These are phyloP conservation scores for Boletus tylopilopsis DNA, from an alignment of 768 basidiomycete species.

Conservation along the genomic window DNA sequence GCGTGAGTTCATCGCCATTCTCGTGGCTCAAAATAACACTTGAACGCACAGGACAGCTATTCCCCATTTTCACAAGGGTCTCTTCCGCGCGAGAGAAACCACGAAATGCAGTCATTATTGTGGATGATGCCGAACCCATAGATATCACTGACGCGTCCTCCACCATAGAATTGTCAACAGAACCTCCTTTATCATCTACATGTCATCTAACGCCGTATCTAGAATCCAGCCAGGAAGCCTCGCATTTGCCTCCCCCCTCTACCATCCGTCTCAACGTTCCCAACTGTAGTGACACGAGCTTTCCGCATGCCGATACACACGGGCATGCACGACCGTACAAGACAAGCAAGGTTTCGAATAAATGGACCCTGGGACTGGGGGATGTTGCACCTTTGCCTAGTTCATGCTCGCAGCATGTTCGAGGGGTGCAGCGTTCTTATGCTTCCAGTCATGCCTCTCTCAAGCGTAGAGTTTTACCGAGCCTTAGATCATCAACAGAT, in stretches of 20 bases:
- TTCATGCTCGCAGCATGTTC: constrained; percentile 54
- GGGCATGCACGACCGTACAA: background rate
- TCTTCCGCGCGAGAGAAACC: constrained; percentile 2
- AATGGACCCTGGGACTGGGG: constrained; percentile 1
- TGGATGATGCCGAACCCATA: constrained; percentile 17
- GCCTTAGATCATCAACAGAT: background rate
- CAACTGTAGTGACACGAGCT: constrained; percentile 4
- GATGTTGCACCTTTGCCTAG: constrained; percentile 45
- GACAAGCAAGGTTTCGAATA: constrained; percentile 1
- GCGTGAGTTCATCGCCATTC: constrained; percentile 8
- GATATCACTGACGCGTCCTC: constrained; percentile 19
- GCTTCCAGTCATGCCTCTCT: constrained; percentile 6
- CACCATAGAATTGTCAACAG: constrained; percentile 16
- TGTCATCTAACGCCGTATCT: constrained; percentile 8
- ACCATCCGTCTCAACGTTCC: background rate
- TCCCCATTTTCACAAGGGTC: constrained; percentile 23
- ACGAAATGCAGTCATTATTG: constrained; percentile 1
- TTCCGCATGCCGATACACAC: constrained; percentile 1
- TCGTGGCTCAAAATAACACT: background rate
- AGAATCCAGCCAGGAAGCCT: constrained; percentile 4
- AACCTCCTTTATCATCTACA: constrained; percentile 6
- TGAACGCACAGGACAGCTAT: constrained; percentile 21
- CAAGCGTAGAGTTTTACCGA: constrained; percentile 6
- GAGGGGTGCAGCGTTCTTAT: constrained; percentile 49
- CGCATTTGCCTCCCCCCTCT: constrained; percentile 7